A percentile compares a stretch with the other conserved stretches of the same genome.
phyloP scores from a whole-genome alignment of 2,329 filamentous ascomycete species.

The Colletotrichum musae region DNA sequence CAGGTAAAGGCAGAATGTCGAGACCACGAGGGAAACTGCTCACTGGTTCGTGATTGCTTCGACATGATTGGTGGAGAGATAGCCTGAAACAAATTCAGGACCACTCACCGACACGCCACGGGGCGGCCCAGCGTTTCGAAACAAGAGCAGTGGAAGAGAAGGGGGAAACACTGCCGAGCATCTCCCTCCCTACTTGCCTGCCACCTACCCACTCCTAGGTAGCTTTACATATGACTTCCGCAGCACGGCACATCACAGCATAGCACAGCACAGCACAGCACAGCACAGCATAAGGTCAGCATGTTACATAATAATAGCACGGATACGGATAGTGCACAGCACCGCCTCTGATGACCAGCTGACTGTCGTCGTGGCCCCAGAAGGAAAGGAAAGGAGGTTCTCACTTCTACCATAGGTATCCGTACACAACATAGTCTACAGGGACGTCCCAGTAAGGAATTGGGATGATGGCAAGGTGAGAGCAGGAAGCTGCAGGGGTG shows the following conservation, averaged over 20 bases:
- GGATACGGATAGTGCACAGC: no score
- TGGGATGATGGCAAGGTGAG: conserved; percentile 22
- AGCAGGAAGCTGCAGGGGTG: conserved; percentile 21
- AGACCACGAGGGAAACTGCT: conserved; percentile 14
- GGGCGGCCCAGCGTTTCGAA: conserved; percentile 39
- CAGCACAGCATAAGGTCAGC: no score
- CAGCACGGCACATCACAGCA: no score
- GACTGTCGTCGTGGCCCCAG: no score
- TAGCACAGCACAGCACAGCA: no score
- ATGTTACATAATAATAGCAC: no score
- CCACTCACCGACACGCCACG: conserved; percentile 39
- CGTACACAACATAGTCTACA: not conserved
- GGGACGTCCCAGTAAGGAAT: conserved; percentile 10
- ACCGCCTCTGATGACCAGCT: no score
- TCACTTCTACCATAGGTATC: no score
- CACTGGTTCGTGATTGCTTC: conserved; percentile 8
- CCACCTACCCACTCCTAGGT: no score
- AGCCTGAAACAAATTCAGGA: conserved; percentile 44
- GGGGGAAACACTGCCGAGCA: conserved; percentile 21
- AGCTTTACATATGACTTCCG: no score
- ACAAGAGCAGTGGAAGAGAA: conserved; percentile 31
- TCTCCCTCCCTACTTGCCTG: not conserved
- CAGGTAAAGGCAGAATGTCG: conserved; percentile 22
- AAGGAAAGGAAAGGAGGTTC: no score
- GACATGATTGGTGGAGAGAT: conserved; percentile 25